Conservation (phyloP, 257 asterid genomes). For the Ilex aquifolium region DNA sequence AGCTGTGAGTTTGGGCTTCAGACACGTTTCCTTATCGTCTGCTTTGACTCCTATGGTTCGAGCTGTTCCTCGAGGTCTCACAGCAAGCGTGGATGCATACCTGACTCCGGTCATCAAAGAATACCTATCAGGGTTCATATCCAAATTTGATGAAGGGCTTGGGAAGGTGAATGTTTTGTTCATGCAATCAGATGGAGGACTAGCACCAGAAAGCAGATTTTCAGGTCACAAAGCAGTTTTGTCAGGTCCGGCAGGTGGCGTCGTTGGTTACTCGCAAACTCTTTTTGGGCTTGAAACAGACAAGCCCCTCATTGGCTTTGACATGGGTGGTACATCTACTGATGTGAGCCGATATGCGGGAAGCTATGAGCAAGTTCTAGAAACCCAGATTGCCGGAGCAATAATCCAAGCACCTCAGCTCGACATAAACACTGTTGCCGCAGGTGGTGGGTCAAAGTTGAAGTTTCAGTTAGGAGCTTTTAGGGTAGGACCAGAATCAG, state of each 20-base stretch:
- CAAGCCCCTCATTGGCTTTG: slow-evolving; percentile 92
- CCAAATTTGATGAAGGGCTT: slow-evolving; percentile 78
- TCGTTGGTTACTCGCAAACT: slow-evolving; percentile 95
- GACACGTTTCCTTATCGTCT: slow-evolving; percentile 86
- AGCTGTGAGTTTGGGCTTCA: slow-evolving; percentile 80
- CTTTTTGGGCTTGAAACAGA: slow-evolving; percentile 75
- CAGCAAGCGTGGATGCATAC: slow-evolving; percentile 96
- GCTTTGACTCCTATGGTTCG: slow-evolving; percentile 97
- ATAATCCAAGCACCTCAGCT: slow-evolving; percentile 98
- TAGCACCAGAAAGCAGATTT: slow-evolving; percentile 90
- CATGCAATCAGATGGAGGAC: slow-evolving; percentile 98
- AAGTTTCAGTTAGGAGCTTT: slow-evolving; percentile 92
- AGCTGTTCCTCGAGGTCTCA: slow-evolving; percentile 95
- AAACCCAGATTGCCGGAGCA: slow-evolving; percentile 89
- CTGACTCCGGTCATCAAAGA: slow-evolving; percentile 91
- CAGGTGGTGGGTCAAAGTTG: slow-evolving; percentile 96
- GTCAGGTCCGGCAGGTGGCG: slow-evolving; percentile 99
- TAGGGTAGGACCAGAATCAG: slow-evolving; percentile 96
- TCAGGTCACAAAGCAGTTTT: slow-evolving; percentile 98
- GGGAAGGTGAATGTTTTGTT: slow-evolving; percentile 73
- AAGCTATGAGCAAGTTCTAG: slow-evolving; percentile 81
- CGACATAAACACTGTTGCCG: slow-evolving; percentile 96
- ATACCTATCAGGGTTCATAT: slow-evolving; percentile 79
- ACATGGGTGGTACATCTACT: slow-evolving; percentile 99
- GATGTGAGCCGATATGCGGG: slow-evolving; percentile 98